These are phyloP conservation scores for Phytophthora brassicae DNA, from an alignment of 352 stramenopile species.

Conservation along the genomic window DNA sequence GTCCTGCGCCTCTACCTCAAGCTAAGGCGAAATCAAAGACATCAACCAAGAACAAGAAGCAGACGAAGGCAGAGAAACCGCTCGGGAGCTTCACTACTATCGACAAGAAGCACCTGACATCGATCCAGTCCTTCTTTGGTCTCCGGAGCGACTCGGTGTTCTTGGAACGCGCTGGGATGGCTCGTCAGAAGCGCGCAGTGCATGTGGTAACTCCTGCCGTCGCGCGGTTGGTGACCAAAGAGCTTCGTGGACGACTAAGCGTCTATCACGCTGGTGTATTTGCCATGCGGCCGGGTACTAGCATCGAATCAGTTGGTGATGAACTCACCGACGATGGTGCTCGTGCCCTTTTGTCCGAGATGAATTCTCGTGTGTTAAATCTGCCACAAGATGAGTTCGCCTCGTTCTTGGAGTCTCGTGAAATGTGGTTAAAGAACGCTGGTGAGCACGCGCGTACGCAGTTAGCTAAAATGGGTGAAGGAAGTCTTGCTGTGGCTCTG, in stretches of 20 bases:
- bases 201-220: conserved; percentile 66
- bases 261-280: conserved; percentile 73
- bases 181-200: conserved; percentile 61
- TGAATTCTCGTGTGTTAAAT: conserved; percentile 50
- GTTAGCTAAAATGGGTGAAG: conserved; percentile 55
- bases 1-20: conserved; percentile 28
- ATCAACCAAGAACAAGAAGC: conserved; percentile 47
- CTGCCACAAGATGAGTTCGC: conserved; percentile 71
- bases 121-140: conserved; percentile 48
- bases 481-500: conserved; percentile 64
- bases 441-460: conserved; percentile 51
- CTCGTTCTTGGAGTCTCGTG: conserved; percentile 56
- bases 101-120: conserved; percentile 37
- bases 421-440: conserved; percentile 82
- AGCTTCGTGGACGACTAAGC: conserved; percentile 45
- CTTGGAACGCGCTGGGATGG: conserved; percentile 67
- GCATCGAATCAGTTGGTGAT: conserved; percentile 30
- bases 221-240: conserved; percentile 41
- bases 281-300: conserved; percentile 34
- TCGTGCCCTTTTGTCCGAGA: conserved; percentile 52
- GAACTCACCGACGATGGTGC: conserved; percentile 72
- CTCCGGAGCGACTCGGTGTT: conserved; percentile 39
- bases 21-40: conserved; percentile 35
- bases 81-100: conserved; percentile 61
- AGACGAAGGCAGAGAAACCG: conserved; percentile 58